These are phyloP conservation scores for Tetrapyrgos nigripes DNA, from an alignment of 1,284 basidiomycete species.

Conservation along the genomic window DNA sequence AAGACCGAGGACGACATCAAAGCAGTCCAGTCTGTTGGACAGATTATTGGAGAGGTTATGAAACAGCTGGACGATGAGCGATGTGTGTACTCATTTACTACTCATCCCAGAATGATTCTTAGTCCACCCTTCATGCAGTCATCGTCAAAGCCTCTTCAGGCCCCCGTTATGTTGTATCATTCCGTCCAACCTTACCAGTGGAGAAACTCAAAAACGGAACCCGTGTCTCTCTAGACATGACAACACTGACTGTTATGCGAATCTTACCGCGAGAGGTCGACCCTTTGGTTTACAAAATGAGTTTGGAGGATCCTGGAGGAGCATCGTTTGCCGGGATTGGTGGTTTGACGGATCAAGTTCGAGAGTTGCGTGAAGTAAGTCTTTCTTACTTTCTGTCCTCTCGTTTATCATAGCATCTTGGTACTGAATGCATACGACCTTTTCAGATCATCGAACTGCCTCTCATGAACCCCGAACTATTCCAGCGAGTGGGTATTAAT, in stretches of 20 bases:
- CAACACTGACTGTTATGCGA: constrained; percentile 98
- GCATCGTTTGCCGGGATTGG: constrained; percentile 98
- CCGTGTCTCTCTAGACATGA: constrained; percentile 99
- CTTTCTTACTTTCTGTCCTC: background rate
- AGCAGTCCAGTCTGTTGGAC: constrained; percentile 97
- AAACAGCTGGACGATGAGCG: constrained; percentile 98
- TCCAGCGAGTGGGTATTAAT: constrained; percentile 94
- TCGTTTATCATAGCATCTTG: too few species aligned
- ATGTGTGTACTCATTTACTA: constrained; percentile 63
- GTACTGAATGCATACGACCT: background rate
- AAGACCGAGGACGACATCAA: constrained; percentile 99
- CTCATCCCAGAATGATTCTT: constrained; percentile 9
- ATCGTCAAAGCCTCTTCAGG: constrained; percentile 99
- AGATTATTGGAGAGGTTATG: constrained; percentile 99
- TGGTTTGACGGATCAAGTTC: constrained; percentile 94
- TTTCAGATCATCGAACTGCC: constrained; percentile 93
- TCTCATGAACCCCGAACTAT: constrained; percentile 94
- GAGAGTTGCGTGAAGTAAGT: constrained; percentile 90
- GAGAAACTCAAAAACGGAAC: constrained; percentile 94
- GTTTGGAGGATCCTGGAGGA: constrained; percentile 95
- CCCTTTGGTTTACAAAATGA: constrained; percentile 99
- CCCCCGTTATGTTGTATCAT: constrained; percentile 99
- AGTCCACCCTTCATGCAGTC: constrained; percentile 56
- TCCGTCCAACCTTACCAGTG: constrained; percentile 91
- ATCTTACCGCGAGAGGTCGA: constrained; percentile 98